Evolutionary conservation across 23 red algal genomes (phyloP), one percentile per base, ranked within the genome.

Genomic region (Gracilariopsis chorda): DNA sequence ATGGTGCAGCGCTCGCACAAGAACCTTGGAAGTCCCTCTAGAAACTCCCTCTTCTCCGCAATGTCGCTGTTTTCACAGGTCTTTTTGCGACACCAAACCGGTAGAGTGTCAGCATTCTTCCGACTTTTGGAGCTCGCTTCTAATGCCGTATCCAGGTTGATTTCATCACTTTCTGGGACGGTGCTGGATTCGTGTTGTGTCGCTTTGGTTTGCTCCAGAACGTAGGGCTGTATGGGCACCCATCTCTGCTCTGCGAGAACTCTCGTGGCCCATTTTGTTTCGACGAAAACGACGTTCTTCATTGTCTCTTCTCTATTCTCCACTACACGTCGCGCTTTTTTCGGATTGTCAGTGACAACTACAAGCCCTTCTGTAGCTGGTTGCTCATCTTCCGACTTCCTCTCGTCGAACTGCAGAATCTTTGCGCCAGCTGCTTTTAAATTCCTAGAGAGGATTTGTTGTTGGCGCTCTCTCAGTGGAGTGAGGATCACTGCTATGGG

Each of bases 1-100:
- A 89, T 63, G 20, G 85, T 89, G 25, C 49, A 59, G 36, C 85
- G 69, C 65, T 89, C 59, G n/a, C 85, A 89, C 10, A 78, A 51
- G 27, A 72, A 52, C 33, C 42, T 51, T 25, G 84, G 85, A 8
- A 89, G 28, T 23, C 47, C 40, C 17, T 6, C 16, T 16, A 89
- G 68, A 55, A 88, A 60, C 23, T 24, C 16, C 62, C 14, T 16
- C 51, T 58, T 73, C 48, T 89, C 32, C 14, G 30, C 47, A 9
- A 78, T 43, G 8, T 89, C 51, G 35, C 57, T 84, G 39, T 48
- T 20, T 48, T 63, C 80, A 21, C 39, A 29, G 32, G 33, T 7
- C 4, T 52, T 34, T n/a, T 34, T 36, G 52, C 46, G 51, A 52
- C 85, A 89, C 85, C 85, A 89, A 1, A 89, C 85, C 27, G 85